Evolutionary conservation across 148 eudicot genomes (phyloP).

Genomic region (Agrostemma githago): DNA sequence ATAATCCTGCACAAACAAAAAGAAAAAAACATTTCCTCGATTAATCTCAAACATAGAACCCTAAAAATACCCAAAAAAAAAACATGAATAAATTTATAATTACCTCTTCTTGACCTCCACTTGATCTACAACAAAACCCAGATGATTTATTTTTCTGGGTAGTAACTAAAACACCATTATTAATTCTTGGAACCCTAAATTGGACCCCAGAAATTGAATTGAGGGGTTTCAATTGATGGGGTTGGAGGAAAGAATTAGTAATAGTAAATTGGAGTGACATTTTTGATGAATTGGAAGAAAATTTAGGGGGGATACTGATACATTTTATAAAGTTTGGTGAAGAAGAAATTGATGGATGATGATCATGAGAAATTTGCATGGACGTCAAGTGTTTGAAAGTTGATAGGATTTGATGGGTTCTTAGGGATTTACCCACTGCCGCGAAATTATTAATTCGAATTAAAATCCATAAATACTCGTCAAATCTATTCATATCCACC

Average conservation of each 20-base stretch:
- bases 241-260: slow-evolving; percentile 26
- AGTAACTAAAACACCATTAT: slow-evolving; percentile 4
- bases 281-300: background rate
- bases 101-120: slow-evolving; percentile 44
- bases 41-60: background rate
- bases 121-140: slow-evolving; percentile 38
- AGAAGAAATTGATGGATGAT: background rate
- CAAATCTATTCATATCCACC: too few relatives aligned
- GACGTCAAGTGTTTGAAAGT: slow-evolving; percentile 1
- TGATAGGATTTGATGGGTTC: slow-evolving; percentile 56
- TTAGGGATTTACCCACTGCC: background rate
- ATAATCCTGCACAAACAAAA: slow-evolving; percentile 46
- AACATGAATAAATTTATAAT: background rate
- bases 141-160: slow-evolving; percentile 23
- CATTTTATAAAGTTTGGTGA: background rate
- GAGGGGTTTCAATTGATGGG: slow-evolving; percentile 24
- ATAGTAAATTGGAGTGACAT: slow-evolving; percentile 32
- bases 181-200: slow-evolving; percentile 21
- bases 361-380: slow-evolving; percentile 11
- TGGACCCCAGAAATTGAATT: slow-evolving; percentile 22
- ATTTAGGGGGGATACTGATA: slow-evolving; percentile 14
- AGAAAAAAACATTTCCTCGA: too few relatives aligned
- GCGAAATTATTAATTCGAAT: background rate
- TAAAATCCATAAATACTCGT: too few relatives aligned
- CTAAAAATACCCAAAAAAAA: background rate